Evolutionary conservation across 306 rosid genomes (phyloP).

Genomic region (Cicer cuneatum): DNA sequence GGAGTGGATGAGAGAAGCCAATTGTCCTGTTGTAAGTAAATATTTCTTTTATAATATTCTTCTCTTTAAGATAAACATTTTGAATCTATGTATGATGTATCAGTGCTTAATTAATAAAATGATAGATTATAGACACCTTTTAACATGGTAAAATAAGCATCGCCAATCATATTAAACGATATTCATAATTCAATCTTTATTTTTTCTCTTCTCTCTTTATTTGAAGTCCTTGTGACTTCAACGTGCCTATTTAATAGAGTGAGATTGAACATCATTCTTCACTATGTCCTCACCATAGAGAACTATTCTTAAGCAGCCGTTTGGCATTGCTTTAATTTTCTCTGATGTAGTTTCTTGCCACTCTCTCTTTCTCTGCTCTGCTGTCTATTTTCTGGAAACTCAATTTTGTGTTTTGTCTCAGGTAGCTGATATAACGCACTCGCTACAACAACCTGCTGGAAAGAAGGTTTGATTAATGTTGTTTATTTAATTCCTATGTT

Average conservation of each 20-base stretch:
- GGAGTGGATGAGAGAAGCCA: slow-evolving; percentile 94
- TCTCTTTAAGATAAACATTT: slow-evolving; percentile 22
- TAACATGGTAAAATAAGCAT: neutral
- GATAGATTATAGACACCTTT: neutral
- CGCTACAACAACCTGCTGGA: slow-evolving; percentile 98
- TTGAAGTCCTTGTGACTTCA: neutral
- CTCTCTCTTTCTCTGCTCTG: slow-evolving; percentile 12
- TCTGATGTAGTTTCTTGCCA: slow-evolving; percentile 17
- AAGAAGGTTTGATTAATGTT: slow-evolving; percentile 62
- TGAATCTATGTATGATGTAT: neutral
- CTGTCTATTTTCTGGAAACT: slow-evolving; percentile 38
- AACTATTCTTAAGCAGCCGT: neutral
- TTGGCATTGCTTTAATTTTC: neutral
- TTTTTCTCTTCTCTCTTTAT: neutral
- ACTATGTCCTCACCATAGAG: slow-evolving; percentile 3
- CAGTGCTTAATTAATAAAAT: slow-evolving; percentile 12
- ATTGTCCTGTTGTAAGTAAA: slow-evolving; percentile 88
- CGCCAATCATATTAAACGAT: neutral
- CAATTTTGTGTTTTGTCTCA: slow-evolving; percentile 43
- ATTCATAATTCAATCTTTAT: neutral
- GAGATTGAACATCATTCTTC: slow-evolving; percentile 24
- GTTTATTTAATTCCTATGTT: slow-evolving; percentile 35
- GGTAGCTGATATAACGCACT: slow-evolving; percentile 96
- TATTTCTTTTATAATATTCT: slow-evolving; percentile 27
- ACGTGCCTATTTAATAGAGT: neutral